Conservation (phyloP, 345 rosid species). For the Euphorbia lathyris region DNA sequence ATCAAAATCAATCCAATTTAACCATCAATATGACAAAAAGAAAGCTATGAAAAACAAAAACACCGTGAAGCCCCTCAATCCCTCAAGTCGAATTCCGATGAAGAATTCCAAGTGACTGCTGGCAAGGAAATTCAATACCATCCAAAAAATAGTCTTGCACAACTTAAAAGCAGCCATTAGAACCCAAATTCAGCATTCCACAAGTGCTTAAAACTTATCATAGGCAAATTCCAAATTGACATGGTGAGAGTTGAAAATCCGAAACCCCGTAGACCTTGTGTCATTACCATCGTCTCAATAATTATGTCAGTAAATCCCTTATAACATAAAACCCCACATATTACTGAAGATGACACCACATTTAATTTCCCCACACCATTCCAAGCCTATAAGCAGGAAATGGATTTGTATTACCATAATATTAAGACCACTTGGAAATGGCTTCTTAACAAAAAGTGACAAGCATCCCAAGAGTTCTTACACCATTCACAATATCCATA, state of each 20-base stretch:
- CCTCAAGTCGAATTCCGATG: slow-evolving; percentile 10
- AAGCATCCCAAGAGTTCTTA: slow-evolving; percentile 13
- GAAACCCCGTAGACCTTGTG: slow-evolving; percentile 9
- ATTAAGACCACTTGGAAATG: slow-evolving; percentile 5
- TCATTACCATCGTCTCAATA: slow-evolving; percentile 10
- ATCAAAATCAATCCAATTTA: slow-evolving; percentile 10
- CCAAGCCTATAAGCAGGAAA: slow-evolving; percentile 17
- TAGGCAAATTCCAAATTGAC: slow-evolving; percentile 10
- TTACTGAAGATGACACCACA: slow-evolving; percentile 14
- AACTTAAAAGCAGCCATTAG: slow-evolving; percentile 10
- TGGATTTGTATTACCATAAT: slow-evolving; percentile 8
- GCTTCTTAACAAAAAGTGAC: slow-evolving; percentile 25
- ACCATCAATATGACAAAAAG: slow-evolving; percentile 5
- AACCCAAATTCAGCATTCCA: slow-evolving; percentile 14
- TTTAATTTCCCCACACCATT: slow-evolving; percentile 12
- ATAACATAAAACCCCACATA: slow-evolving; percentile 10
- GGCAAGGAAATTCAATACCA: slow-evolving; percentile 12
- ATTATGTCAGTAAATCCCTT: slow-evolving; percentile 9
- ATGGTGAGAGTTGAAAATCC: slow-evolving; percentile 5
- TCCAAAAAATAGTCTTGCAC: slow-evolving; percentile 11
- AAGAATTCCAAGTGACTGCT: slow-evolving; percentile 15
- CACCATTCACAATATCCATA: slow-evolving; percentile 7
- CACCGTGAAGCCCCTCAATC: slow-evolving; percentile 19
- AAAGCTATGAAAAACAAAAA: slow-evolving; percentile 4
- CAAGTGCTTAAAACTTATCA: slow-evolving; percentile 7